phyloP scores from a whole-genome alignment of 208 protist genomes.

The Wallacemonas collosoma region DNA sequence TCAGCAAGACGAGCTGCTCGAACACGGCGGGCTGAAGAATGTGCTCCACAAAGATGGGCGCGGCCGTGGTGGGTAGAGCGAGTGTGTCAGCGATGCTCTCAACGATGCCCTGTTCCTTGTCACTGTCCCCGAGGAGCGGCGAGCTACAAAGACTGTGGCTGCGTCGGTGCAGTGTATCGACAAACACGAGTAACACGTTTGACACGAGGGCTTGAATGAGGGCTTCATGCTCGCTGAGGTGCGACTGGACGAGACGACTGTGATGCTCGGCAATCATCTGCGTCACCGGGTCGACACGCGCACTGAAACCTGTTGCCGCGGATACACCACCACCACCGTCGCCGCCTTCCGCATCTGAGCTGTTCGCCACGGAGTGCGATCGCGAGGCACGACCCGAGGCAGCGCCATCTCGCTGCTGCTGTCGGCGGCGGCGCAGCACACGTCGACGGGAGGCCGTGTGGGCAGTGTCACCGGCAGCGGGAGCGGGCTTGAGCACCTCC shows the following conservation, averaged over 20 bases:
- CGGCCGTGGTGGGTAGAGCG: conserved; percentile 59
- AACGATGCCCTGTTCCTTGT: conserved; percentile 53
- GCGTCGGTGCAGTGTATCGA: conserved; percentile 74
- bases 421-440: conserved; percentile 23
- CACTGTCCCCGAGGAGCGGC: conserved; percentile 17
- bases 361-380: conserved; percentile 3
- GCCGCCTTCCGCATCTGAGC: not conserved
- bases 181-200: conserved; percentile 70
- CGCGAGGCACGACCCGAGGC: not conserved
- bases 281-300: conserved; percentile 47
- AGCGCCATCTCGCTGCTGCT: not conserved
- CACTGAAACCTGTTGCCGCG: not conserved
- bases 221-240: conserved; percentile 75
- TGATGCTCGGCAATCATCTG: conserved; percentile 59
- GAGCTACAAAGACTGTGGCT: conserved; percentile 42
- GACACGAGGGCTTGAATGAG: conserved; percentile 65
- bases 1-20: conserved; percentile 48
- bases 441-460: conserved; percentile 19
- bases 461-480: conserved; percentile 9
- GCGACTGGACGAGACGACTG: conserved; percentile 64
- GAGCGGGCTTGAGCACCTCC: conserved; percentile 14
- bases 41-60: conserved; percentile 71
- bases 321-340: not conserved
- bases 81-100: conserved; percentile 87
- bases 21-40: conserved; percentile 75